Base-by-base conservation (phyloP, 352 stramenopile species). In the Phytophthora cryptogea region DNA sequence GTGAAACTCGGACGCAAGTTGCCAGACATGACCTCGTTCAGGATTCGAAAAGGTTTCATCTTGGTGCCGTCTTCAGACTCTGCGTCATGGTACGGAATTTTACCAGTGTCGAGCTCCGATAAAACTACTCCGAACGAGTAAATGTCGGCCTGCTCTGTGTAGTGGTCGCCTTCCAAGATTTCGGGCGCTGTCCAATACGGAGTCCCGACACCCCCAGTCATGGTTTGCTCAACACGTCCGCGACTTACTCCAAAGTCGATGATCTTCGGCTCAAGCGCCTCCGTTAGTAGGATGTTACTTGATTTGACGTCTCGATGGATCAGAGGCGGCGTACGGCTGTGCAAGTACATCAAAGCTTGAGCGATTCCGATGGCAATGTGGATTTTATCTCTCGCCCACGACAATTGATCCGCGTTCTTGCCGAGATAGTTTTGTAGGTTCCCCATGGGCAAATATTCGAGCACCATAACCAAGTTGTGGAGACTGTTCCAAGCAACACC, bases 181-280 rank as follows among this genome's bases (percentile, higher is more conserved):
- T 96, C 87, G 0, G 86, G 87, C 0, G 87, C 85, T 9, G 85
- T 89, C 72, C 90, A 96, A 40, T 87, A 86, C 7, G 80, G 77
- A 14, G 86, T 96, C 5, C 88, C 88, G 17, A 90, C 88, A 40
- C 89, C 83, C 7, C 83, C 43, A 69, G 74, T 70, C 89, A 83
- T 31, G 68, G 52, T 45, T 8, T 42, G 8, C 27, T 57, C 50
- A n/a, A 43, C 35, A 3, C 30, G 39, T 26, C 35, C 50, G 37
- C 50, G 81, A 5, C 61, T 78, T 68, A 92, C 59, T 52, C 86
- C 88, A 74, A 96, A 94, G 65, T 95, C 84, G 31, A 80, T 89
- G 36, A 95, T 57, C 28, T 85, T 79, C 17, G 90, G 72, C 35
- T 87, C 68, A 1, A 87, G 78, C 7, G 73, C 31, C 7, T 53